Conservation (phyloP, 108 stramenopile genomes). For the Nitzschia palea region DNA sequence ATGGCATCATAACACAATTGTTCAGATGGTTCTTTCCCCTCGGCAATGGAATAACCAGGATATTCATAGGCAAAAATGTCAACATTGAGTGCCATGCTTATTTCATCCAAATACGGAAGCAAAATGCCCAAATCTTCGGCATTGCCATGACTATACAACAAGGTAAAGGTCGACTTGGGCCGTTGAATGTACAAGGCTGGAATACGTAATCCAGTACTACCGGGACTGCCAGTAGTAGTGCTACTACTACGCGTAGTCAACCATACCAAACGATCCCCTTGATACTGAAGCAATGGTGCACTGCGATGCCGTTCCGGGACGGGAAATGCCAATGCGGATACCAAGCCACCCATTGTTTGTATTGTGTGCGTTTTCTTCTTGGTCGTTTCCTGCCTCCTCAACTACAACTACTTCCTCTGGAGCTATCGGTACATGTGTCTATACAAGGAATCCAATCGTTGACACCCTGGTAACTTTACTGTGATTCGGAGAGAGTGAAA, state of each 20-base stretch:
- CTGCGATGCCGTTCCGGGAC: conserved; percentile 3
- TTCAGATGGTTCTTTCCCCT: conserved; percentile 55
- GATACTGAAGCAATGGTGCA: background rate
- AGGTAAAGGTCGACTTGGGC: conserved; percentile 66
- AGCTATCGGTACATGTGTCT: too few relatives aligned
- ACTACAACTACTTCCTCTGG: too few relatives aligned
- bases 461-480: too few relatives aligned
- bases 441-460: too few relatives aligned
- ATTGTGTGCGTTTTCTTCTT: too few relatives aligned
- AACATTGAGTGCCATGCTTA: conserved; percentile 67
- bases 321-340: conserved; percentile 21
- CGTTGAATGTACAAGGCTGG: conserved; percentile 82
- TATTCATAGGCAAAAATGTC: conserved; percentile 97
- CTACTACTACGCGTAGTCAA: background rate
- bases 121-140: conserved; percentile 92
- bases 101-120: conserved; percentile 81
- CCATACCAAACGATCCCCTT: conserved; percentile 14
- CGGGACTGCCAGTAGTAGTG: background rate
- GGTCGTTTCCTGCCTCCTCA: too few relatives aligned
- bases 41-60: conserved; percentile 35
- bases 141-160: conserved; percentile 90
- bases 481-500: too few relatives aligned
- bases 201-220: conserved; percentile 28
- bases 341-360: conserved; percentile 13
- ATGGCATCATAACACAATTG: conserved; percentile 86